These are phyloP conservation scores for Copromyces sp. DNA, from an alignment of 495 filamentous ascomycete genomes.

Conservation along the genomic window DNA sequence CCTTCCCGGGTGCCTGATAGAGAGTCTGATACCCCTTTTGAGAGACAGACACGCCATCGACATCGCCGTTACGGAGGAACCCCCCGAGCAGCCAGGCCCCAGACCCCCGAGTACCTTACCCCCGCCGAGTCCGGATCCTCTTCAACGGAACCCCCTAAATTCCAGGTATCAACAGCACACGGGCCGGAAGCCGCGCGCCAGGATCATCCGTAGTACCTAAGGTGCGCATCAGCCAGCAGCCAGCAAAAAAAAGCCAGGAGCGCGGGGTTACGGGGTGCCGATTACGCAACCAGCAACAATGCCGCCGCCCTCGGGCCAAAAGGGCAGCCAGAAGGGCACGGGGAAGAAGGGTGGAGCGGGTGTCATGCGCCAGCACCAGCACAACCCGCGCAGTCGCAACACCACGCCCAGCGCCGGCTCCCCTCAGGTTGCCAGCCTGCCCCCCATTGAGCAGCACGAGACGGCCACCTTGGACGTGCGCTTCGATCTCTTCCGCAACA, in stretches of 20 bases:
- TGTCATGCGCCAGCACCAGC: slow-evolving; percentile 46
- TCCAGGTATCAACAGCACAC: not conserved
- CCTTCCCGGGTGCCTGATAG: not conserved
- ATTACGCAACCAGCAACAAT: slow-evolving; percentile 19
- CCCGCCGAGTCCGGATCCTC: not conserved
- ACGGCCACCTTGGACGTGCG: slow-evolving; percentile 54
- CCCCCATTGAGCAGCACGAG: slow-evolving; percentile 47
- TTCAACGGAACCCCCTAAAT: not conserved
- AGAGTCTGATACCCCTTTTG: not conserved
- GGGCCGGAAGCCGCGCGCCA: not conserved
- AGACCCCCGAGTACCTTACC: not conserved
- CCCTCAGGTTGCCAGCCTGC: slow-evolving; percentile 36
- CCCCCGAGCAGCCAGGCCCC: not conserved
- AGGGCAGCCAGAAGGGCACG: slow-evolving; percentile 68
- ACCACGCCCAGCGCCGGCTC: slow-evolving; percentile 62
- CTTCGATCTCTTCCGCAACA: slow-evolving; percentile 38
- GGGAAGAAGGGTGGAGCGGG: slow-evolving; percentile 58
- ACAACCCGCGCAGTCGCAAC: slow-evolving; percentile 60
- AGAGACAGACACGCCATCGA: not conserved
- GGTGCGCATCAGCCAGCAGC: not conserved
- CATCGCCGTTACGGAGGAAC: not conserved
- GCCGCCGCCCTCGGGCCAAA: slow-evolving; percentile 47
- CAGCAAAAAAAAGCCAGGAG: not conserved
- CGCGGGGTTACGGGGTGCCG: not conserved
- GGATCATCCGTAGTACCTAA: not conserved